These are phyloP conservation scores for Kokia cookei DNA, from an alignment of 441 rosid genomes.

Conservation along the genomic window DNA sequence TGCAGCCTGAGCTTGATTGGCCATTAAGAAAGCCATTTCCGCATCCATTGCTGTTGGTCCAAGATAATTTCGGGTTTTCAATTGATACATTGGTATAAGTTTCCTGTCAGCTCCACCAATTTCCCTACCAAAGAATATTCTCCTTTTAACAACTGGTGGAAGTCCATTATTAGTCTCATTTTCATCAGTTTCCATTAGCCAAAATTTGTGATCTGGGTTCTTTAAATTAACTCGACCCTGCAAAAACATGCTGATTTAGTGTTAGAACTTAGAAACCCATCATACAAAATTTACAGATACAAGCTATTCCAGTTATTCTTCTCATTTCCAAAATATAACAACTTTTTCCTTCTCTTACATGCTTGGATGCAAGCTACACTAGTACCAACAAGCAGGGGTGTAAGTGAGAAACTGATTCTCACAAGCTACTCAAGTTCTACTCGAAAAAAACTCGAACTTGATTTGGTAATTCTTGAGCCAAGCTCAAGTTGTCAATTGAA, in stretches of 20 bases:
- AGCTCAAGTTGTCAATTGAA: too few relatives aligned
- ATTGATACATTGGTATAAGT: conserved; percentile 80
- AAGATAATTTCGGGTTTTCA: conserved; percentile 83
- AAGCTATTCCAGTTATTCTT: not conserved
- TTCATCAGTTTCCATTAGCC: conserved; percentile 85
- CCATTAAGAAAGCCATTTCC: conserved; percentile 97
- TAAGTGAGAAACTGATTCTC: too few relatives aligned
- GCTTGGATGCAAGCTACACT: too few relatives aligned
- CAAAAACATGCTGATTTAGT: conserved; percentile 9
- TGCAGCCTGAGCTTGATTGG: conserved; percentile 79
- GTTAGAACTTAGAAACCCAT: not conserved
- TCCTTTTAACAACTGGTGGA: conserved; percentile 65
- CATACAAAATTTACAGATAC: not conserved
- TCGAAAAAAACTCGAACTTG: too few relatives aligned
- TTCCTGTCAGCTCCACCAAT: conserved; percentile 89
- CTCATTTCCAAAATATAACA: not conserved
- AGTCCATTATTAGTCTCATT: conserved; percentile 77
- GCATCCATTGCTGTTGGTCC: conserved; percentile 99
- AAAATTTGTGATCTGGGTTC: conserved; percentile 75
- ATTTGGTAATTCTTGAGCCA: too few relatives aligned
- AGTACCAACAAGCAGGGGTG: too few relatives aligned
- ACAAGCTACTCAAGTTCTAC: too few relatives aligned
- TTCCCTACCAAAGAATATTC: conserved; percentile 90
- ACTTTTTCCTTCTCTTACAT: not conserved
- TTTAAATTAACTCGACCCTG: conserved; percentile 83